Evolutionary conservation across 306 rosid species (phyloP).

Genomic region (Potentilla sterilis): DNA sequence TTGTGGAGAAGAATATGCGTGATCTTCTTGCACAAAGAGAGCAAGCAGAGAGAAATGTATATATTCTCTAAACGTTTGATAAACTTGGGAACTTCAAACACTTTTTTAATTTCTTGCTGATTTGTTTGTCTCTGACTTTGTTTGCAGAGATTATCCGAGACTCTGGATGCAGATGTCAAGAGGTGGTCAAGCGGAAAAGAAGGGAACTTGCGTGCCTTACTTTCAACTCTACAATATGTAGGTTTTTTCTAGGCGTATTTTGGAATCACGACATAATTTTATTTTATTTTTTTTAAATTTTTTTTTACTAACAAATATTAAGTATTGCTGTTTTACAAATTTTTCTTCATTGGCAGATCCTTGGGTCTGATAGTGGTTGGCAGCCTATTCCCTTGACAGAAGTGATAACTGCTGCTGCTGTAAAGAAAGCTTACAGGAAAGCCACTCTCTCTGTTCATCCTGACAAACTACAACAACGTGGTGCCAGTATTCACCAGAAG

Average conservation of each 20-base stretch:
- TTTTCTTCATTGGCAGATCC: slow-evolving; percentile 53
- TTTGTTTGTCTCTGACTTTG: slow-evolving; percentile 28
- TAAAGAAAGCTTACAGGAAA: slow-evolving; percentile 91
- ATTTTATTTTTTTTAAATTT: no score
- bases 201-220: slow-evolving; percentile 96
- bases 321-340: background rate
- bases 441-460: slow-evolving; percentile 97
- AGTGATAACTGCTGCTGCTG: slow-evolving; percentile 89
- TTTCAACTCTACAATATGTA: slow-evolving; percentile 98
- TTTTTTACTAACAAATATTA: background rate
- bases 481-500: slow-evolving; percentile 87
- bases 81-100: slow-evolving; percentile 7
- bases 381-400: slow-evolving; percentile 88
- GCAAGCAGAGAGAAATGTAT: slow-evolving; percentile 87
- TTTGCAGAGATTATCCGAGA: slow-evolving; percentile 90
- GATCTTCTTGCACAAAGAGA: slow-evolving; percentile 85
- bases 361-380: slow-evolving; percentile 90
- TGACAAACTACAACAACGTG: slow-evolving; percentile 90
- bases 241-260: slow-evolving; percentile 35
- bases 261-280: background rate
- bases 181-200: slow-evolving; percentile 99
- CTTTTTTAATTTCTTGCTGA: slow-evolving; percentile 29
- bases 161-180: slow-evolving; percentile 91
- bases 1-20: slow-evolving; percentile 82
- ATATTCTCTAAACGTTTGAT: slow-evolving; percentile 8